Base-by-base conservation (phyloP, 73 alveolate genomes). In the Paraurostyla sp. region DNA sequence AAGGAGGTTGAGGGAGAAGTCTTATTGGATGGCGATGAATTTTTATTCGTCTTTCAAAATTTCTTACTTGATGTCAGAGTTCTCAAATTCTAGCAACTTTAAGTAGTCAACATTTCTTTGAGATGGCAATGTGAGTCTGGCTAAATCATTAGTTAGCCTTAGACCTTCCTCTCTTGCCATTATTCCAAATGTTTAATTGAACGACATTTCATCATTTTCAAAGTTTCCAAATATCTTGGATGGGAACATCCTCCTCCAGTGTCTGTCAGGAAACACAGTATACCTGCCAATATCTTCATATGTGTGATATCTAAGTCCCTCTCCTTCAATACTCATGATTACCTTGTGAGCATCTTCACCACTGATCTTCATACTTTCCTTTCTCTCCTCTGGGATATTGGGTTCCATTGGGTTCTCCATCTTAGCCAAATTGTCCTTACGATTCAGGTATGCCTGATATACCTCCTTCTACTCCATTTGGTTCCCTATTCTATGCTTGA, bases 91-190 rank as follows among this genome's bases (percentile, higher is more conserved):
- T 16, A 85, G 32, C 29, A 91, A 52, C n/a, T 29, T 49, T 41
- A 41, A 30, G 50, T 91, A 91, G 27, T 85, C 91, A 41, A 91
- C 71, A 29, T 76, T 76, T 62, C 96, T 73, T 49, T 91, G 89
- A 42, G 27, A 38, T 2, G 96, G 96, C 23, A 91, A 71, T 2
- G 89, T 33, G 35, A 91, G 58, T 45, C 93, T 85, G 20, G 86
- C n/a, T n/a, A 91, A 40, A 23, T 91, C 93, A 50, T 85, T 38
- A 22, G 96, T 51, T 30, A 91, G 41, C 35, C 76, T 65, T 22
- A 91, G 65, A 9, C 92, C 96, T 76, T 91, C 96, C 87, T 91
- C 96, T 38, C 85, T 91, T 58, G 89, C 29, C 92, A 85, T 56
- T 32, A 91, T 43, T 27, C 88, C 90, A 41, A 54, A 20, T 7